phyloP scores from a whole-genome alignment of 1,139 yeast genomes.

The Nakaseomyces bracarensis region DNA sequence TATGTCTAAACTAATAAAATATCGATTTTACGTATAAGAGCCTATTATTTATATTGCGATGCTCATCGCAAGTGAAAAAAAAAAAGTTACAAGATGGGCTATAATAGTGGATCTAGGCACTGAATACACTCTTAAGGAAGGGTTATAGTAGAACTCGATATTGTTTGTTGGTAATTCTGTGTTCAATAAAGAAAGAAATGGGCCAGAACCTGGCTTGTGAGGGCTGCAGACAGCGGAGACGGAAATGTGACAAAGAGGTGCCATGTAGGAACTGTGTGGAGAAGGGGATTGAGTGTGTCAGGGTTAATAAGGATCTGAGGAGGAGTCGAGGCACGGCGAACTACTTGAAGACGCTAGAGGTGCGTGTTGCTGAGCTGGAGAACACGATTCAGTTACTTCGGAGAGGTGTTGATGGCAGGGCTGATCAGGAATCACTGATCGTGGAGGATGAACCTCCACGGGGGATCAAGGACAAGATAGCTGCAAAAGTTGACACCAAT shows the following conservation, averaged over 20 bases:
- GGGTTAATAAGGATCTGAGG: slow-evolving; percentile 40
- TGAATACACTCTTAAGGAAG: no score
- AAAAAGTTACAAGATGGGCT: background rate
- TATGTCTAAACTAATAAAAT: no score
- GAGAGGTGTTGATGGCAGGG: slow-evolving; percentile 10
- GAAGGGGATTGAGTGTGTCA: slow-evolving; percentile 40
- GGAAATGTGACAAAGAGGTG: slow-evolving; percentile 41
- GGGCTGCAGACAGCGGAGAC: slow-evolving; percentile 45
- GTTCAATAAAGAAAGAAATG: slow-evolving; percentile 7
- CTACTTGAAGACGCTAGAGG: slow-evolving; percentile 36
- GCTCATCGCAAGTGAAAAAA: background rate
- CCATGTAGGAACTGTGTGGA: slow-evolving; percentile 45
- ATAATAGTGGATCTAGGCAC: background rate
- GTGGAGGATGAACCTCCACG: no score
- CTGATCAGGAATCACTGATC: background rate
- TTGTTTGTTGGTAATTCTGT: no score
- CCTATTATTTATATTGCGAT: background rate
- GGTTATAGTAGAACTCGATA: no score
- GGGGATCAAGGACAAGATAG: no score
- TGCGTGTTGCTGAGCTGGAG: slow-evolving; percentile 21
- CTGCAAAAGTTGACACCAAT: background rate
- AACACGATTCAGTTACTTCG: slow-evolving; percentile 11
- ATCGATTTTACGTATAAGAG: background rate
- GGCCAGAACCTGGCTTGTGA: slow-evolving; percentile 34
- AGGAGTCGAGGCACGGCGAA: slow-evolving; percentile 42